These are phyloP conservation scores for Cutaneotrichosporon sp. DNA, from an alignment of 1,284 basidiomycete species.

Conservation along the genomic window DNA sequence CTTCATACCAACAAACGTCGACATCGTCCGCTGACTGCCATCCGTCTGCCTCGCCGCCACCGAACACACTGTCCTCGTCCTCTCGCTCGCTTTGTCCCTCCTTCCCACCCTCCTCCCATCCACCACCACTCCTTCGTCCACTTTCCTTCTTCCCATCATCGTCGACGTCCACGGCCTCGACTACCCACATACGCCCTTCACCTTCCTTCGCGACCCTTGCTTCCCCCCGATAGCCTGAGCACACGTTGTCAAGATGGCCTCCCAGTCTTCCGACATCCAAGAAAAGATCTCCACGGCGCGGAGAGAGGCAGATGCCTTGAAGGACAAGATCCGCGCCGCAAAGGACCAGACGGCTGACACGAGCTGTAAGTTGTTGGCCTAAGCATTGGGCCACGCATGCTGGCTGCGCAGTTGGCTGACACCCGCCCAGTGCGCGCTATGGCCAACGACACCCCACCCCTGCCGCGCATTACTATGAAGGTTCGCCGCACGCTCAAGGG, in stretches of 20 bases:
- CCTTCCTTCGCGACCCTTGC: neutral
- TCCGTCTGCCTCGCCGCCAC: neutral
- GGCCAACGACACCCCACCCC: constrained; percentile 91
- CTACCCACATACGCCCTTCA: neutral
- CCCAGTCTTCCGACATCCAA: constrained; percentile 76
- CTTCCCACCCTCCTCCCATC: neutral
- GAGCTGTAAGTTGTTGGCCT: constrained; percentile 62
- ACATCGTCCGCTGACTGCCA: neutral
- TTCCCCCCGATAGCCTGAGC: neutral
- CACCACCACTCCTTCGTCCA: neutral
- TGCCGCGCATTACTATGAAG: constrained; percentile 94
- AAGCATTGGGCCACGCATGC: neutral
- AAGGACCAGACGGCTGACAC: constrained; percentile 96
- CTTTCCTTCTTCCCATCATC: neutral
- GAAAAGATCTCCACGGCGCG: constrained; percentile 94
- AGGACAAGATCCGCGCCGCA: constrained; percentile 95
- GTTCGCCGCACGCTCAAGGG: constrained; percentile 92
- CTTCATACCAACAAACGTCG: neutral
- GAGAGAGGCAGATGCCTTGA: constrained; percentile 92
- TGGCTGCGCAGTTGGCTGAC: constrained; percentile 13
- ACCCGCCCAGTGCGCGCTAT: constrained; percentile 75
- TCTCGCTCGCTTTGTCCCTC: constrained; percentile 5
- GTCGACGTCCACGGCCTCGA: neutral
- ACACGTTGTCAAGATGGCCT: constrained; percentile 11
- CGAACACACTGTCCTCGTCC: neutral